Evolutionary conservation across 805 yeast genomes (phyloP).

Genomic region (Wickerhamomyces bisporus): DNA sequence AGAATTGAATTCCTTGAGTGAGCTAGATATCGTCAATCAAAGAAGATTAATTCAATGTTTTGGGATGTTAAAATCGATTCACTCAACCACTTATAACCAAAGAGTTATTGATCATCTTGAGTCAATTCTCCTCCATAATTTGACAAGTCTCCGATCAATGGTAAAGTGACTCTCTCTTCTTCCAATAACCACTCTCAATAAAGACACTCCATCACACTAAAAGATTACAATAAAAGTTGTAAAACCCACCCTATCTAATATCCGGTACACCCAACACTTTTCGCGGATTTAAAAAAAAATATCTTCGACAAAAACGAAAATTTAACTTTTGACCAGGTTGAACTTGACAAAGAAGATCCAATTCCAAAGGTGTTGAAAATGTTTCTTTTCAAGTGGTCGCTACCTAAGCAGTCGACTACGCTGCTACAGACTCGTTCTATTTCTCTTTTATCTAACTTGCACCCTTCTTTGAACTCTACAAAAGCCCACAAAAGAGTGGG

Average conservation of each 20-base stretch:
- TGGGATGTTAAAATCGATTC: slow-evolving; percentile 48
- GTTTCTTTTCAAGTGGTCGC: too few species aligned
- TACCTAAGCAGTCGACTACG: background rate
- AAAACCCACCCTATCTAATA: too few species aligned
- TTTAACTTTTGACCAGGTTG: too few species aligned
- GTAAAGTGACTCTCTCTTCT: too few species aligned
- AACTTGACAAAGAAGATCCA: too few species aligned
- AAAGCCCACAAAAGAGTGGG: slow-evolving; percentile 70
- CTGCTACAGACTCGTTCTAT: slow-evolving; percentile 27
- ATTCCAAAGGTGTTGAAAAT: background rate
- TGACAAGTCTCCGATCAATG: background rate
- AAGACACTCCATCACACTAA: slow-evolving; percentile 3
- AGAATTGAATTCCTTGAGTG: slow-evolving; percentile 5
- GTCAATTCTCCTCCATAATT: slow-evolving; percentile 11
- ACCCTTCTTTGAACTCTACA: slow-evolving; percentile 60
- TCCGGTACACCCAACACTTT: too few species aligned
- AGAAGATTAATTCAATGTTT: slow-evolving; percentile 54
- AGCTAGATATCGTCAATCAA: slow-evolving; percentile 28
- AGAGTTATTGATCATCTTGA: slow-evolving; percentile 44
- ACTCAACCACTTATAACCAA: slow-evolving; percentile 52
- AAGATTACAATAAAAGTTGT: too few species aligned
- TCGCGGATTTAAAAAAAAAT: too few species aligned
- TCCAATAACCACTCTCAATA: too few species aligned
- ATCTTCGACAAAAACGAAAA: too few species aligned
- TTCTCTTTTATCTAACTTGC: slow-evolving; percentile 48